These are phyloP conservation scores for Pleoardoris graminearum DNA, from an alignment of 2,329 filamentous ascomycete species.

Conservation along the genomic window DNA sequence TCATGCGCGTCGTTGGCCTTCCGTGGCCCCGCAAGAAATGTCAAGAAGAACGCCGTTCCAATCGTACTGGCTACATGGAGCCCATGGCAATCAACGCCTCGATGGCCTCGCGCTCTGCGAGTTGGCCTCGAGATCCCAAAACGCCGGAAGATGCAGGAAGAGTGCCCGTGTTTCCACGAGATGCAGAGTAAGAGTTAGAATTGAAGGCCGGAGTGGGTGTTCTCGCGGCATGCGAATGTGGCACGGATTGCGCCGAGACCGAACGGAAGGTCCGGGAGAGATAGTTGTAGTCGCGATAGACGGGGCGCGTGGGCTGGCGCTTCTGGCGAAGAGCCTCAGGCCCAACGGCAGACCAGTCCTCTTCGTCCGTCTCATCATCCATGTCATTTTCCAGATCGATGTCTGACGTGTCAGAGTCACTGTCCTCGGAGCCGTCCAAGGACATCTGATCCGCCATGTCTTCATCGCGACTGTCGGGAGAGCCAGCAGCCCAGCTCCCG, in stretches of 20 bases:
- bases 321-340: slow-evolving; percentile 78
- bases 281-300: slow-evolving; percentile 46
- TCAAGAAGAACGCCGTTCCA: slow-evolving; percentile 21
- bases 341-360: slow-evolving; percentile 91
- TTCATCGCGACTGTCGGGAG: slow-evolving; percentile 69
- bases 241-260: slow-evolving; percentile 23
- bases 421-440: slow-evolving; percentile 67
- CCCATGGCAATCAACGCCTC: slow-evolving; percentile 80
- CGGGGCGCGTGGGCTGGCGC: slow-evolving; percentile 28
- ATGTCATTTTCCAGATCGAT: slow-evolving; percentile 72
- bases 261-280: slow-evolving; percentile 41
- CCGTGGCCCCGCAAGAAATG: slow-evolving; percentile 6
- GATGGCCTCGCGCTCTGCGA: slow-evolving; percentile 77
- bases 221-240: slow-evolving; percentile 22
- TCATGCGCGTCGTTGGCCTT: slow-evolving; percentile 12
- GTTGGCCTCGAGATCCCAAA: slow-evolving; percentile 39
- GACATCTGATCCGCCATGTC: slow-evolving; percentile 90
- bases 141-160: slow-evolving; percentile 34
- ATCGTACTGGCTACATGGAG: slow-evolving; percentile 56
- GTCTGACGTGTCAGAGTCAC: slow-evolving; percentile 75
- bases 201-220: slow-evolving; percentile 32
- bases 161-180: slow-evolving; percentile 32
- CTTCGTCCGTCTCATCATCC: slow-evolving; percentile 84
- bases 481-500: slow-evolving; percentile 69
- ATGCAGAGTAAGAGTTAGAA: slow-evolving; percentile 35